Percentiles rank a stretch among this genome's conserved stretches.
Evolutionary conservation across 148 eudicot species (phyloP).

Genomic region (Rhododendron ferrugineum): DNA sequence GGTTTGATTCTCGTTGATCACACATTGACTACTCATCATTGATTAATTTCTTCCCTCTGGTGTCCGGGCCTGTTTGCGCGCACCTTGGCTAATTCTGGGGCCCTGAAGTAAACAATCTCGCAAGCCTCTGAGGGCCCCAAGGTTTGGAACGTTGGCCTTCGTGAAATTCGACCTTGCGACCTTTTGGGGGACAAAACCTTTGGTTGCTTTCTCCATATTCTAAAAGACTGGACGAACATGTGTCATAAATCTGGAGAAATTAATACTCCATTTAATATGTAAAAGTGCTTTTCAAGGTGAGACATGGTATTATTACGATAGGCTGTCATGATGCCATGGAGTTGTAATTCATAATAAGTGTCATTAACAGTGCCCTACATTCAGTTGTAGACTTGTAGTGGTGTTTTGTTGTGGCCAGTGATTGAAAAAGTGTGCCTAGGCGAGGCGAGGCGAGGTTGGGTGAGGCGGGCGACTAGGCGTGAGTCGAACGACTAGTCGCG

Average conservation of each 20-base stretch:
- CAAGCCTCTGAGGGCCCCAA: neutral
- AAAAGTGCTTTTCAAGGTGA: neutral
- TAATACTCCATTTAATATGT: neutral
- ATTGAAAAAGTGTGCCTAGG: no score
- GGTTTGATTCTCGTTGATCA: neutral
- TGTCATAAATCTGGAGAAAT: neutral
- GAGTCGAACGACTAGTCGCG: no score
- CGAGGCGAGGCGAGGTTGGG: no score
- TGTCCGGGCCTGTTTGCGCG: no score
- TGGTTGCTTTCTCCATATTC: neutral
- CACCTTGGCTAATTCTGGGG: no score
- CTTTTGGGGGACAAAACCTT: neutral
- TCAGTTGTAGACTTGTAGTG: neutral
- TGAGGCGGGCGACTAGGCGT: no score
- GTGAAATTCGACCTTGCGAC: neutral
- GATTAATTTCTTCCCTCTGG: neutral
- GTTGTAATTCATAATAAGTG: neutral
- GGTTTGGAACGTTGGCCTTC: neutral
- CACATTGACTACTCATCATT: neutral
- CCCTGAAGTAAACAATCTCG: neutral
- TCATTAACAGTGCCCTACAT: neutral
- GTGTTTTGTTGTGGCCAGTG: neutral
- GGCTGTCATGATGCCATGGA: neutral
- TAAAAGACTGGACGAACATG: neutral
- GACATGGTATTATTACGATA: neutral